These are phyloP conservation scores for Asterochloris sp. DNA, from an alignment of 139 green algal genomes.

Conservation along the genomic window DNA sequence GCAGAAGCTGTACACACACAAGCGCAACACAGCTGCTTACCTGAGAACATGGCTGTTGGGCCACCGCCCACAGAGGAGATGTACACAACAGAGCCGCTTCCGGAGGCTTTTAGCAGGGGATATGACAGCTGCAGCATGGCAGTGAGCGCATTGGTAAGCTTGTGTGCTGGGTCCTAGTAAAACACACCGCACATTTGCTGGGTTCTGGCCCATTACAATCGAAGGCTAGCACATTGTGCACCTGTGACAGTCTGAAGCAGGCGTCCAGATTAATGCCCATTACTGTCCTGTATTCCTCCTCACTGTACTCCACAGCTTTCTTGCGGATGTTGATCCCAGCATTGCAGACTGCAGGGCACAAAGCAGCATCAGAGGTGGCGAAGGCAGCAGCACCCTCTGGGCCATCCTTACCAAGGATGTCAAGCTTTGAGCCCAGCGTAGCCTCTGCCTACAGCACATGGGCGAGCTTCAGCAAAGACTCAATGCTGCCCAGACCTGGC, in stretches of 20 bases:
- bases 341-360: slow-evolving; percentile 55
- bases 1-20: no score
- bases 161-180: not conserved
- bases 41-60: slow-evolving; percentile 56
- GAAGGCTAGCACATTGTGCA: slow-evolving; percentile 6
- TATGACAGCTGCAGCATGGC: slow-evolving; percentile 24
- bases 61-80: slow-evolving; percentile 85
- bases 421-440: slow-evolving; percentile 4
- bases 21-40: no score
- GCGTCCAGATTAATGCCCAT: slow-evolving; percentile 80
- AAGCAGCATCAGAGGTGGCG: not conserved
- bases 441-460: not conserved
- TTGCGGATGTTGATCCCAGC: slow-evolving; percentile 77
- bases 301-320: slow-evolving; percentile 51
- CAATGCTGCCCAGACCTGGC: no score
- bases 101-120: slow-evolving; percentile 45
- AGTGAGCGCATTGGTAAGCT: not conserved
- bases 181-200: slow-evolving; percentile 24
- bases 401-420: slow-evolving; percentile 20
- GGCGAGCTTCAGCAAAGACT: not conserved
- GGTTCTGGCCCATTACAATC: no score
- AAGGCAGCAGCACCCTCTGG: not conserved
- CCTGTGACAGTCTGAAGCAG: slow-evolving; percentile 68
- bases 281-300: slow-evolving; percentile 65
- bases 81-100: slow-evolving; percentile 61